Base-by-base conservation (phyloP, 129 eudicot genomes). In the Centella asiatica region DNA sequence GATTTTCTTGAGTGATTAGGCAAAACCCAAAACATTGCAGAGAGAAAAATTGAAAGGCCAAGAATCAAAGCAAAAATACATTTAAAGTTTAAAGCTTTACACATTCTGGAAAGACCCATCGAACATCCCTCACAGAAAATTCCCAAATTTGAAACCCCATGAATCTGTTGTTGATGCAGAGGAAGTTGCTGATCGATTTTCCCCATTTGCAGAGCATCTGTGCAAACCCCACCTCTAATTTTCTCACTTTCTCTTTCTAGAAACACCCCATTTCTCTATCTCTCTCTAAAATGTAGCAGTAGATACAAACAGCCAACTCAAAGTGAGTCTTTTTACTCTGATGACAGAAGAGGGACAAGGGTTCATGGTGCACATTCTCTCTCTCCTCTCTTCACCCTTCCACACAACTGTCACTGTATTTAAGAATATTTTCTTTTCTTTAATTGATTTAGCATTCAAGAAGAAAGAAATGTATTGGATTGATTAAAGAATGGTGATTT, bases 181-280 rank as follows among this genome's bases (percentile, higher is more conserved):
- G 83, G 86, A 61, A 83, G 78, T 63, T 66, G 83, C 71, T 77
- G 77, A 31, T 72, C 61, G 60, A 65, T 47, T 76, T 87, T 87
- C 74, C 95, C 95, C 95, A 87, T 87, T 72, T 71, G 64, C 79
- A 76, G 57, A 78, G 95, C 95, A 87, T 87, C 92, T 72, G 85
- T 65, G 67, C 71, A 34, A 73, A 33, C 23, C 52, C 40, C 18
- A 46, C 32, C 37, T 42, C 17, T n/a, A 39, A 3, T 34, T 50
- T n/a, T n/a, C n/a, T n/a, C n/a, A n/a, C n/a, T n/a, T n/a, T n/a
- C n/a, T n/a, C n/a, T n/a, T n/a, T n/a, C n/a, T n/a, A n/a, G n/a
- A n/a, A n/a, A n/a, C n/a, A n/a, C n/a, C n/a, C n/a, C n/a, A n/a
- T n/a, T n/a, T n/a, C n/a, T n/a, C n/a, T n/a, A n/a, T 56, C 70